Percentiles rank a stretch among this genome's conserved stretches.
These are phyloP conservation scores for Aspergillus steynii DNA, from an alignment of 495 filamentous ascomycete genomes.

Conservation along the genomic window DNA sequence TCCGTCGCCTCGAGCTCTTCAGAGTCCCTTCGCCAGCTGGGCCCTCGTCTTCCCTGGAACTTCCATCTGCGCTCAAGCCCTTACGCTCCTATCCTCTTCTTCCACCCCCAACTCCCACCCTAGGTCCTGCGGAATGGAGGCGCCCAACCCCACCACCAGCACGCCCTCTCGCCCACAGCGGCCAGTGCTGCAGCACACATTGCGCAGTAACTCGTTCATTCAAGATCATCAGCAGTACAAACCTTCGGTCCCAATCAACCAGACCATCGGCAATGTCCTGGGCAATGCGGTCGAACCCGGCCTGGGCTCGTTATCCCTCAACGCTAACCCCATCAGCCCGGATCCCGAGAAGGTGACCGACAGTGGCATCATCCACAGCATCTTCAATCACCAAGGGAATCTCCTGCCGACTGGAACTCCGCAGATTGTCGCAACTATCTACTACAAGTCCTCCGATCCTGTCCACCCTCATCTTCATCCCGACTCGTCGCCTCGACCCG, in stretches of 20 bases:
- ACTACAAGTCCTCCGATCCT: constrained; percentile 46
- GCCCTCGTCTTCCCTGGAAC: background rate
- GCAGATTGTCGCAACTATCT: constrained; percentile 48
- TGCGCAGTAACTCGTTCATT: constrained; percentile 70
- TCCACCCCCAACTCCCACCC: background rate
- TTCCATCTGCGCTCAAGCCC: background rate
- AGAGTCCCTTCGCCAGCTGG: background rate
- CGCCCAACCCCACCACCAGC: constrained; percentile 25
- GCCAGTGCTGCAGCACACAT: constrained; percentile 44
- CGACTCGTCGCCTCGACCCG: constrained; percentile 31
- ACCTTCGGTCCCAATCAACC: constrained; percentile 46
- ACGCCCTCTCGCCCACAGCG: constrained; percentile 28
- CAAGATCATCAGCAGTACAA: constrained; percentile 76
- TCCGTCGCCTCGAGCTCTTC: background rate
- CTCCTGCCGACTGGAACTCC: constrained; percentile 38
- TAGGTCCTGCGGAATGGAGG: constrained; percentile 27
- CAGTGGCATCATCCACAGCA: constrained; percentile 46
- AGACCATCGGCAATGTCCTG: constrained; percentile 47
- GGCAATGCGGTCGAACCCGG: constrained; percentile 22
- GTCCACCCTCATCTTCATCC: constrained; percentile 47
- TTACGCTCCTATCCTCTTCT: background rate
- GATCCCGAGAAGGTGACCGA: constrained; percentile 46
- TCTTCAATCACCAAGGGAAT: constrained; percentile 42
- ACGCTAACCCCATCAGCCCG: constrained; percentile 44
- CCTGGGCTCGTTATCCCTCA: constrained; percentile 26